Conservation (phyloP, 2,329 filamentous ascomycete genomes). For the Xylariaceae sp. region DNA sequence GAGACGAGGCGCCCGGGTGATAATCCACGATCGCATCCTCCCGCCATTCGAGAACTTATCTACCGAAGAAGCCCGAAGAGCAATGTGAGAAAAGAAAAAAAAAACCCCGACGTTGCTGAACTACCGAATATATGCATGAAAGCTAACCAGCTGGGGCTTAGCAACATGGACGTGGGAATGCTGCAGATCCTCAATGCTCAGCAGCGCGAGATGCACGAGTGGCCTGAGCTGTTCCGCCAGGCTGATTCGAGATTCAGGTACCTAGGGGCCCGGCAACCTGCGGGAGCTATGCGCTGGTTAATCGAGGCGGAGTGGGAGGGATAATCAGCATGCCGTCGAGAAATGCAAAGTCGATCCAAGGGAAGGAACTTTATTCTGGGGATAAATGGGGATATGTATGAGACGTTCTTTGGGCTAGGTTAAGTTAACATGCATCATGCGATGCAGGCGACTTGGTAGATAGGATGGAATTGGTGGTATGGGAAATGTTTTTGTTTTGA, state of each 20-base stretch:
- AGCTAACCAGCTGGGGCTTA: background rate
- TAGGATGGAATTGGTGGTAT: too few relatives aligned
- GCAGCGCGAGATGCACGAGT: conserved; percentile 22
- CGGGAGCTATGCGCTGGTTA: conserved; percentile 20
- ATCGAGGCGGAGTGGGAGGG: conserved; percentile 24
- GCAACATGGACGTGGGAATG: conserved; percentile 23
- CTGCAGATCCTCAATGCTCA: conserved; percentile 23
- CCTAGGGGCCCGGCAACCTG: conserved; percentile 17
- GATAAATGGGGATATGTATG: background rate
- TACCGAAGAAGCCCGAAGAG: conserved; percentile 18
- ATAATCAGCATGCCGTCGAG: background rate
- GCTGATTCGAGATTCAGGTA: conserved; percentile 20
- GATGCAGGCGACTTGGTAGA: too few relatives aligned
- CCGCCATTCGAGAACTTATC: conserved; percentile 13
- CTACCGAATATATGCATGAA: background rate
- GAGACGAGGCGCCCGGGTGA: conserved; percentile 16
- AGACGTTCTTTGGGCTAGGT: background rate
- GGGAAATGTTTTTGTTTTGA: too few relatives aligned
- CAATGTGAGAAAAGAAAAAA: conserved; percentile 21
- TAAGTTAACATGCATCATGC: too few relatives aligned
- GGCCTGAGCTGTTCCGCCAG: conserved; percentile 19
- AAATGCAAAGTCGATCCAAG: background rate
- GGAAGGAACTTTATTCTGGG: background rate
- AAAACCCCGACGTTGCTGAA: background rate
- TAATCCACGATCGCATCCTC: conserved; percentile 22